These are phyloP conservation scores for Coemansia sp. DNA, from an alignment of 192 early-diverging fungal species.

Conservation along the genomic window DNA sequence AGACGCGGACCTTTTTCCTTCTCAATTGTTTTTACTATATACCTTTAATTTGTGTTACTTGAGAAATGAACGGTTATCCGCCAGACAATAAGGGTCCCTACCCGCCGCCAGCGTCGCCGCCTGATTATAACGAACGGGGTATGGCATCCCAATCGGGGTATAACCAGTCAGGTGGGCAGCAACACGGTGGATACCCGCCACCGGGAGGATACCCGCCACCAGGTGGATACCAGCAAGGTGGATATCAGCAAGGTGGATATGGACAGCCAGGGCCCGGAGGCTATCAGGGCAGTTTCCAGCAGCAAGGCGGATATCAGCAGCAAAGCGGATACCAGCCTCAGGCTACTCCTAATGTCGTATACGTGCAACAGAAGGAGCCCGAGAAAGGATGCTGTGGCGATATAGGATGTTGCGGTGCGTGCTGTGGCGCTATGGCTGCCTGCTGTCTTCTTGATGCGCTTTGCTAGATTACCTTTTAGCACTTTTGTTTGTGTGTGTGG, in stretches of 20 bases:
- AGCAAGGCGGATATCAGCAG: constrained; percentile 4
- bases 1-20: neutral
- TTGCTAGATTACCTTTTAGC: constrained; percentile 7
- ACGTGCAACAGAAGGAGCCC: constrained; percentile 15
- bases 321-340: constrained; percentile 3
- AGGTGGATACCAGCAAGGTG: neutral
- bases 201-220: constrained; percentile 1
- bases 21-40: neutral
- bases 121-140: neutral
- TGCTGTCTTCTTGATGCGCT: constrained; percentile 19
- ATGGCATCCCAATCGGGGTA: neutral
- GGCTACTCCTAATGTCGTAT: constrained; percentile 10
- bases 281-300: neutral
- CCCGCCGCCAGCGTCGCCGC: neutral
- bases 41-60: neutral
- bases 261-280: constrained; percentile 4
- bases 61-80: neutral
- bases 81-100: neutral
- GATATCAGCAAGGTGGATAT: constrained; percentile 14
- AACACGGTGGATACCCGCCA: constrained; percentile 1
- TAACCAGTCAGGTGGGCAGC: neutral
- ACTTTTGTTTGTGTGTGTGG: neutral
- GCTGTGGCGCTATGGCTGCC: constrained; percentile 13
- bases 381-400: constrained; percentile 4
- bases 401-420: constrained; percentile 17